Conservation (phyloP, 179 eudicot genomes). For the Beta lomatogona region DNA sequence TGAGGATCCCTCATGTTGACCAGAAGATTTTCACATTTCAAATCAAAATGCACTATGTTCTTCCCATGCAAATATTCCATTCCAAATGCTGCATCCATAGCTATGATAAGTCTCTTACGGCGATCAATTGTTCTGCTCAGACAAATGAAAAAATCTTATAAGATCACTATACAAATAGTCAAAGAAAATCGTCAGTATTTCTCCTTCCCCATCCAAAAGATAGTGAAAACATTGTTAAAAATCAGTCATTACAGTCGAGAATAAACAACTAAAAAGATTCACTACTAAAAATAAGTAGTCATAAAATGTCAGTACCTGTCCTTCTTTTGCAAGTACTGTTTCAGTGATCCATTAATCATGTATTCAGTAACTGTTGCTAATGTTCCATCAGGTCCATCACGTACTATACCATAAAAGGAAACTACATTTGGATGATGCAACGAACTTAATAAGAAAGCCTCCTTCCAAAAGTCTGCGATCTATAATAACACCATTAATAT, state of each 20-base stretch:
- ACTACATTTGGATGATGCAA: constrained; percentile 99
- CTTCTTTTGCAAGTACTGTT: constrained; percentile 88
- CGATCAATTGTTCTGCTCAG: constrained; percentile 90
- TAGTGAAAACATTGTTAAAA: background rate
- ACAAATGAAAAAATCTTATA: background rate
- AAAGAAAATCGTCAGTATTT: background rate
- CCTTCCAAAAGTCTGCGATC: constrained; percentile 99
- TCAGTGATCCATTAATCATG: constrained; percentile 96
- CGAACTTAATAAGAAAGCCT: constrained; percentile 87
- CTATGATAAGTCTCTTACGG: constrained; percentile 91
- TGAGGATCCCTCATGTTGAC: constrained; percentile 99
- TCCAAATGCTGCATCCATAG: constrained; percentile 97
- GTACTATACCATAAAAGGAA: constrained; percentile 95
- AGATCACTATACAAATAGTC: background rate
- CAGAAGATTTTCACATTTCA: constrained; percentile 87
- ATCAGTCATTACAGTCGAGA: background rate
- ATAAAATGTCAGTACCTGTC: constrained; percentile 63
- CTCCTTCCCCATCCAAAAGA: background rate
- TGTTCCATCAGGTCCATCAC: constrained; percentile 98
- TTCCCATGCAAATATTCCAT: constrained; percentile 96
- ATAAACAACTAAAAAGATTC: constrained; percentile 2
- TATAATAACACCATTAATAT: constrained; percentile 25
- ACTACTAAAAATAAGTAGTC: background rate
- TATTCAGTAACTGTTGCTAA: constrained; percentile 96
- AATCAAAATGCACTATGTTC: constrained; percentile 95